Evolutionary conservation across 2,329 filamentous ascomycete genomes (phyloP).

Genomic region (Penicillium sp.): DNA sequence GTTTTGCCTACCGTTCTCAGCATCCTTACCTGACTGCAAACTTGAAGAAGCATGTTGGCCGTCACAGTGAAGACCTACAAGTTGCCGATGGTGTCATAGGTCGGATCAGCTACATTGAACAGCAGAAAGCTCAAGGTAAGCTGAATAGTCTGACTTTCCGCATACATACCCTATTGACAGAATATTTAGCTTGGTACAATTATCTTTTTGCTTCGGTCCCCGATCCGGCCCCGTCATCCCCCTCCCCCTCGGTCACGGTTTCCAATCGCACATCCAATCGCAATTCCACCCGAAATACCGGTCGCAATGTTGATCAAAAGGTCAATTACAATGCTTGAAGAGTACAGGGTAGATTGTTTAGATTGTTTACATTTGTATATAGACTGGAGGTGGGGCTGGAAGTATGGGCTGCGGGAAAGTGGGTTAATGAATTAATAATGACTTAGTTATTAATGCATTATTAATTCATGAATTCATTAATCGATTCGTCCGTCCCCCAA

Average conservation of each 20-base stretch:
- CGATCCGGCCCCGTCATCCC: neutral
- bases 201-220: neutral
- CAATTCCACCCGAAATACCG: no score
- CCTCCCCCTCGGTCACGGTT: neutral
- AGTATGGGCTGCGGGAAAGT: no score
- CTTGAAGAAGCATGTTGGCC: neutral
- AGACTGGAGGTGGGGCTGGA: neutral
- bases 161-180: neutral
- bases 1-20: neutral
- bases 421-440: no score
- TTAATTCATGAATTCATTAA: no score
- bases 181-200: neutral
- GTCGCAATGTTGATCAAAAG: no score
- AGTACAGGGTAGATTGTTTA: neutral
- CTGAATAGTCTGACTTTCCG: neutral
- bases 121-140: neutral
- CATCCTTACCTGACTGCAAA: neutral
- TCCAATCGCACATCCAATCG: neutral
- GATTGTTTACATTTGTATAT: neutral
- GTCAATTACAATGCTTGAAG: neutral
- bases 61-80: neutral
- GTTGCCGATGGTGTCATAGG: neutral
- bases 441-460: no score
- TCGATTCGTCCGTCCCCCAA: no score
- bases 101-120: neutral